phyloP scores from a whole-genome alignment of 1,139 yeast species.

The Blastobotrys illinoisensis region DNA sequence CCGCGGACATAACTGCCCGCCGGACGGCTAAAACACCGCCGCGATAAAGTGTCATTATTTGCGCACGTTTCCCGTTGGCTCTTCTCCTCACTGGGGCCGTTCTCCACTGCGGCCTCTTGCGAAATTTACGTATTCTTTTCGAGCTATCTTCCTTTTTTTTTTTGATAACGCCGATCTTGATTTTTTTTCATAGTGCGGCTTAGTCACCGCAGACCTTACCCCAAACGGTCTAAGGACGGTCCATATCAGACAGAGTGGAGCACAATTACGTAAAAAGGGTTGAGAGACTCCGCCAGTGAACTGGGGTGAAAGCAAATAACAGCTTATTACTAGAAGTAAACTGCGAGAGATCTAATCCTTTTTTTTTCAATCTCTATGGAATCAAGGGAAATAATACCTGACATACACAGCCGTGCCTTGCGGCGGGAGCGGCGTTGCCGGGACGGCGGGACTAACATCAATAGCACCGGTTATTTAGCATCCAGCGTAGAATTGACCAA shows the following conservation, averaged over 20 bases:
- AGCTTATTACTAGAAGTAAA: too few relatives aligned
- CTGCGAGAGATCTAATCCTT: too few relatives aligned
- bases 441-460: not conserved
- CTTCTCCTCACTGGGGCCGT: not conserved
- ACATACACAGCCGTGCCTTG: not conserved
- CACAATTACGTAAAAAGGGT: too few relatives aligned
- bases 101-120: not conserved
- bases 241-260: too few relatives aligned
- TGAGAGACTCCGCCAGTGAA: too few relatives aligned
- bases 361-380: too few relatives aligned
- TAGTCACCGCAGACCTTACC: too few relatives aligned
- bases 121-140: not conserved
- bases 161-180: not conserved
- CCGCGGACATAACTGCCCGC: not conserved
- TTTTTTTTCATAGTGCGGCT: not conserved
- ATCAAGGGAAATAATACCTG: too few relatives aligned
- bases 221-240: too few relatives aligned
- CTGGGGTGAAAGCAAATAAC: too few relatives aligned
- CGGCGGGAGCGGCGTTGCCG: slow-evolving; percentile 1
- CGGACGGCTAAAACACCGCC: not conserved
- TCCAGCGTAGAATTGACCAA: not conserved
- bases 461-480: too few relatives aligned
- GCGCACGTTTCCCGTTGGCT: not conserved
- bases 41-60: not conserved
- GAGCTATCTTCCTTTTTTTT: not conserved